phyloP scores from a whole-genome alignment of 2,329 filamentous ascomycete species.

The Hymenoscyphus repandus region DNA sequence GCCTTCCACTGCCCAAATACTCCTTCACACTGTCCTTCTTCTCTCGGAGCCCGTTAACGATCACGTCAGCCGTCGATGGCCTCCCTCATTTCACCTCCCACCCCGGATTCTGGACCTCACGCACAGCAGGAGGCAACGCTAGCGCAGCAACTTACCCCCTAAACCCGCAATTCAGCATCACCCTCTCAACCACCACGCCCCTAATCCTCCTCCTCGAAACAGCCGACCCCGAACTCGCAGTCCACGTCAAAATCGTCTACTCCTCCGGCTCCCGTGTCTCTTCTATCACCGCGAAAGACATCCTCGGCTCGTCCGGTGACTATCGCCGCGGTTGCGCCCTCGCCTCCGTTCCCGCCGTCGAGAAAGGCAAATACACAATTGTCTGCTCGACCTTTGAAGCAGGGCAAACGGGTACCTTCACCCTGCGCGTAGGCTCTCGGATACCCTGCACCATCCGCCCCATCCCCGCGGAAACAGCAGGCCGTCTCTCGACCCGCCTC shows the following conservation, averaged over 20 bases:
- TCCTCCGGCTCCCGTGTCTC: slow-evolving; percentile 67
- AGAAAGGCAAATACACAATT: slow-evolving; percentile 74
- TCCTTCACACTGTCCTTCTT: slow-evolving; percentile 86
- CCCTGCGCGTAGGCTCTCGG: slow-evolving; percentile 66
- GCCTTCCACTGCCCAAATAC: slow-evolving; percentile 66
- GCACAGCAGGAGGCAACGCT: slow-evolving; percentile 80
- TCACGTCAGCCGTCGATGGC: slow-evolving; percentile 49
- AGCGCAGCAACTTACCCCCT: slow-evolving; percentile 69
- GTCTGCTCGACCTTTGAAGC: slow-evolving; percentile 88
- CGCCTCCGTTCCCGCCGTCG: slow-evolving; percentile 54
- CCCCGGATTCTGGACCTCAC: slow-evolving; percentile 66
- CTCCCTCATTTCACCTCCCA: slow-evolving; percentile 45
- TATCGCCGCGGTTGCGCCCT: slow-evolving; percentile 78
- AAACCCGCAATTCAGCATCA: slow-evolving; percentile 81
- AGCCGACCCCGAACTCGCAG: slow-evolving; percentile 58
- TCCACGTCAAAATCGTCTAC: slow-evolving; percentile 83
- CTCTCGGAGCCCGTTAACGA: slow-evolving; percentile 55
- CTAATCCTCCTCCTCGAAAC: slow-evolving; percentile 72
- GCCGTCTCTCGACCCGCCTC: slow-evolving; percentile 60
- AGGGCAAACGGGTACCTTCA: slow-evolving; percentile 69
- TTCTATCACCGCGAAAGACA: slow-evolving; percentile 66
- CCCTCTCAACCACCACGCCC: slow-evolving; percentile 49
- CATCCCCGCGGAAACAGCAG: slow-evolving; percentile 69
- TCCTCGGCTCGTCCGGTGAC: slow-evolving; percentile 79
- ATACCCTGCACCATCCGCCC: slow-evolving; percentile 49